Base-by-base conservation (phyloP, 768 basidiomycete genomes). In the Mycena epipterygia region DNA sequence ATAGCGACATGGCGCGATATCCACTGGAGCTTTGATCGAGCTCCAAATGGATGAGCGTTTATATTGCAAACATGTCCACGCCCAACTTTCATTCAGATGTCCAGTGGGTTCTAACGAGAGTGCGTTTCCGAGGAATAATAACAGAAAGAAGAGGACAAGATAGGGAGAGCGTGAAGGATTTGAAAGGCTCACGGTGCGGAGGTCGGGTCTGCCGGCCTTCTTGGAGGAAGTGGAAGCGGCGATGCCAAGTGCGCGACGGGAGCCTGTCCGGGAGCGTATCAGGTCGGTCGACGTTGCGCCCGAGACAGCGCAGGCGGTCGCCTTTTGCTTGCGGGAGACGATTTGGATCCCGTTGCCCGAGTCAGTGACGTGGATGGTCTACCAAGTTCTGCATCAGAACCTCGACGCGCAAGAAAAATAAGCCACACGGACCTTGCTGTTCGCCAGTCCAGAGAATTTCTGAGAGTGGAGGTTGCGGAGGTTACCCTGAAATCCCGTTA, bases 51-150 rank as follows among this genome's bases (percentile, higher is more conserved):
- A 80, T 76, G 79, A 80, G 80, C 70, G 80, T 85, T 85, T 75
- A 81, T 95, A 81, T 95, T 90, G 94, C 94, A 95, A 88, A 93
- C 93, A 83, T 93, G 91, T 95, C 94, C 93, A 95, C 94, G 89
- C 94, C 93, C 93, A 88, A 84, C 93, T 87, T 92, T 95, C 93
- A 91, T 91, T 80, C 82, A 83, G 86, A 81, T 75, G 80, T 93
- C 91, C 91, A 89, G 93, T 86, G 92, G 94, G 94, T 94, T 95
- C 94, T 95, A 95, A 91, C 91, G 91, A 89, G 90, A 91, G 84
- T 95, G 94, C 93, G 83, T 85, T 77, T 61, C 44, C 41, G 48
- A 41, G 49, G 19, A n/a, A 29, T 12, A 21, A 29, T n/a, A n/a
- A n/a, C n/a, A 57, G 16, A 44, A 44, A 55, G 48, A 52, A 59